phyloP scores from a whole-genome alignment of 2,329 filamentous ascomycete genomes.

The Aschersonia sp. region DNA sequence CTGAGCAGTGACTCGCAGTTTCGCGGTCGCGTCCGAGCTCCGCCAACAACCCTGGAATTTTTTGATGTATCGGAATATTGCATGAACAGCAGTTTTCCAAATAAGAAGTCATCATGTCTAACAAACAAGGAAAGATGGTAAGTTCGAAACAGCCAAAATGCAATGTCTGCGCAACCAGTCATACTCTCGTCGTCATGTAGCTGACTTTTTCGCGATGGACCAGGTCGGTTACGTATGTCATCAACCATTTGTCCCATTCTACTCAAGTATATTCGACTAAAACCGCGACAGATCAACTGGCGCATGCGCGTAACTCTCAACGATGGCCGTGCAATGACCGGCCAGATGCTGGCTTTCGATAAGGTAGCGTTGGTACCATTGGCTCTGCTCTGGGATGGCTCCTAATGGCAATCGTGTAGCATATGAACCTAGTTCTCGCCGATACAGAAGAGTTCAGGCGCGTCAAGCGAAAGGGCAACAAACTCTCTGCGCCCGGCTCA shows the following conservation, averaged over 20 bases:
- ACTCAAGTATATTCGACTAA: conserved; percentile 15
- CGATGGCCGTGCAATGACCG: conserved; percentile 91
- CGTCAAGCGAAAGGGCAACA: conserved; percentile 72
- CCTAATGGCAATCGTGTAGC: conserved; percentile 34
- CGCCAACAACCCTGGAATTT: conserved; percentile 21
- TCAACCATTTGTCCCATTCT: not conserved
- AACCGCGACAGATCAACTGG: conserved; percentile 72
- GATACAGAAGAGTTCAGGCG: conserved; percentile 97
- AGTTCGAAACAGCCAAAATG: conserved; percentile 18
- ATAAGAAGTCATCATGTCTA: conserved; percentile 19
- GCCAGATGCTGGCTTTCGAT: conserved; percentile 96
- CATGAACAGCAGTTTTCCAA: conserved; percentile 13
- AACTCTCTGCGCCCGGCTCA: conserved; percentile 50
- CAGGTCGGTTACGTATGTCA: conserved; percentile 59
- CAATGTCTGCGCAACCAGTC: too few relatives aligned
- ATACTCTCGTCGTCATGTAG: not conserved
- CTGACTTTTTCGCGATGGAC: conserved; percentile 18
- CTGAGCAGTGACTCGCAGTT: conserved; percentile 24
- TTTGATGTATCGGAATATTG: conserved; percentile 24
- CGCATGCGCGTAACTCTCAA: conserved; percentile 94
- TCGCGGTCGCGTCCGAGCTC: conserved; percentile 25
- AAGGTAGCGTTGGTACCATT: conserved; percentile 44
- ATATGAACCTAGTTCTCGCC: conserved; percentile 98
- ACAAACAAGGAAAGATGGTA: conserved; percentile 99
- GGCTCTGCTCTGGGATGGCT: not conserved